Percentiles rank a stretch among this genome's conserved stretches.
Evolutionary conservation across 768 basidiomycete genomes (phyloP).

Genomic region (Tricholoma furcatifolium): DNA sequence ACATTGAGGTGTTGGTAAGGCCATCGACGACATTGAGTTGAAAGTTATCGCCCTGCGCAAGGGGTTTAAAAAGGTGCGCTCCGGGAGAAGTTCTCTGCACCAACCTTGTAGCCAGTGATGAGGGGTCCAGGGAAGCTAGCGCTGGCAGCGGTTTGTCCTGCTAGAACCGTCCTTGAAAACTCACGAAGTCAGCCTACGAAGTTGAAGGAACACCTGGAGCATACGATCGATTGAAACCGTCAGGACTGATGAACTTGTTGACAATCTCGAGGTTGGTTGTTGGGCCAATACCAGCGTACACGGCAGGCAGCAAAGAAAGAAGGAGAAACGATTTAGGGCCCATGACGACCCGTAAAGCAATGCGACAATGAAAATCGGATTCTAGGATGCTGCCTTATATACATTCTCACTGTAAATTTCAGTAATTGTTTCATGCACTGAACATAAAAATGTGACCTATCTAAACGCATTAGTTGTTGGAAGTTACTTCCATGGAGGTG

Average conservation of each 20-base stretch:
- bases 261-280: slow-evolving; percentile 33
- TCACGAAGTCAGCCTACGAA: slow-evolving; percentile 7
- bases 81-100: neutral
- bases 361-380: too few species aligned
- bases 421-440: too few species aligned
- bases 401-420: too few species aligned
- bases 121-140: slow-evolving; percentile 28
- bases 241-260: slow-evolving; percentile 46
- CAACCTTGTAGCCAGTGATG: slow-evolving; percentile 27
- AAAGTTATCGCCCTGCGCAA: slow-evolving; percentile 21
- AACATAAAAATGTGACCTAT: too few species aligned
- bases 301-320: neutral
- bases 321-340: too few species aligned
- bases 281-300: slow-evolving; percentile 26
- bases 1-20: slow-evolving; percentile 21
- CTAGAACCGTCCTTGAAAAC: too few species aligned
- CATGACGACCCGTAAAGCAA: too few species aligned
- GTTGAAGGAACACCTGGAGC: too few species aligned
- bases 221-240: slow-evolving; percentile 44
- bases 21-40: slow-evolving; percentile 22
- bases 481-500: too few species aligned
- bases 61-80: neutral
- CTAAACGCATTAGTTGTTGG: too few species aligned
- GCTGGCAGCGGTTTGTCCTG: too few species aligned
- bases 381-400: too few species aligned